Evolutionary conservation across 495 filamentous ascomycete genomes (phyloP).

Genomic region (Copromyces sp.): DNA sequence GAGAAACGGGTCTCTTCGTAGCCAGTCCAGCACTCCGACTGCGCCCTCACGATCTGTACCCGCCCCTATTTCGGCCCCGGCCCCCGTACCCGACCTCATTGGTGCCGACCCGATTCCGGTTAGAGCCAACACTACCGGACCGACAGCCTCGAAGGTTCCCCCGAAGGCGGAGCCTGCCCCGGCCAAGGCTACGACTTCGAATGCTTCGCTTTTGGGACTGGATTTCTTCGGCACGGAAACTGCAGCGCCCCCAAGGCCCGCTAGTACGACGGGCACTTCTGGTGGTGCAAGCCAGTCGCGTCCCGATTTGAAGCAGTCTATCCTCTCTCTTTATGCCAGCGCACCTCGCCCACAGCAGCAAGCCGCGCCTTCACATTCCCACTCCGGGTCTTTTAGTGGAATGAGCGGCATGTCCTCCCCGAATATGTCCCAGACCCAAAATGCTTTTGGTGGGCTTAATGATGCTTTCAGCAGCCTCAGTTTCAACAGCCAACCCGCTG

Average conservation of each 20-base stretch:
- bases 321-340: conserved; percentile 87
- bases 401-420: conserved; percentile 42
- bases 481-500: conserved; percentile 48
- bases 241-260: conserved; percentile 56
- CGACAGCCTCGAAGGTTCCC: conserved; percentile 57
- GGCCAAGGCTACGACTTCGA: conserved; percentile 40
- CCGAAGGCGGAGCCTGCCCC: conserved; percentile 54
- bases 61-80: conserved; percentile 2
- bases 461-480: conserved; percentile 82
- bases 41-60: conserved; percentile 17
- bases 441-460: conserved; percentile 61
- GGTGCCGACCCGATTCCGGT: conserved; percentile 35
- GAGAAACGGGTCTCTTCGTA: conserved; percentile 35
- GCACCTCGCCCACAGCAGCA: conserved; percentile 59
- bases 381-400: conserved; percentile 40
- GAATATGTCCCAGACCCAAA: conserved; percentile 31
- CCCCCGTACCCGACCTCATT: conserved; percentile 40
- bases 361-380: conserved; percentile 31
- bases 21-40: conserved; percentile 29
- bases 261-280: conserved; percentile 56
- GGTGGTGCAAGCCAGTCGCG: conserved; percentile 56
- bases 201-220: conserved; percentile 87
- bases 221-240: conserved; percentile 79
- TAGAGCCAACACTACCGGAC: conserved; percentile 47
- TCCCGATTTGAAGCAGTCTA: conserved; percentile 93